phyloP scores from a whole-genome alignment of 768 basidiomycete genomes.

The Collybia sordida region DNA sequence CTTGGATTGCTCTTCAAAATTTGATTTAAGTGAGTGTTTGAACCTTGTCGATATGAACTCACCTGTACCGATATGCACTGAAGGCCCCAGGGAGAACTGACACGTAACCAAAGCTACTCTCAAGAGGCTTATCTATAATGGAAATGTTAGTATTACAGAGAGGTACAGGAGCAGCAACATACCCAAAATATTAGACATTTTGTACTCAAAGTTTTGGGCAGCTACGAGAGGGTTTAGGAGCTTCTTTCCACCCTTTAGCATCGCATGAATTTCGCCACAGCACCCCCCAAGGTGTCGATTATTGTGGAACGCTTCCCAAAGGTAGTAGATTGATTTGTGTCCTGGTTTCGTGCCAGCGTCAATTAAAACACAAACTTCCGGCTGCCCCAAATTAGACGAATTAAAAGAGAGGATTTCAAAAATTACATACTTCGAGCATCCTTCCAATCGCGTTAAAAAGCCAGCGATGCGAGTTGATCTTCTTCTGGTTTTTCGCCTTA shows the following conservation, averaged over 20 bases:
- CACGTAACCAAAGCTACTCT: constrained; percentile 94
- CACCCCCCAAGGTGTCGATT: constrained; percentile 78
- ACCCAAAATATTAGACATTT: constrained; percentile 97
- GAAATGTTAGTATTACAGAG: not conserved
- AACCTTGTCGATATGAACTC: not conserved
- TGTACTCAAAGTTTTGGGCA: constrained; percentile 97
- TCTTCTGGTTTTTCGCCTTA: constrained; percentile 96
- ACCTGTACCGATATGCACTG: constrained; percentile 80
- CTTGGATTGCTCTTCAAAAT: constrained; percentile 73
- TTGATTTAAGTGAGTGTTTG: not conserved
- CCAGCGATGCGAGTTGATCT: constrained; percentile 96
- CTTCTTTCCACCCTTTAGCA: constrained; percentile 94
- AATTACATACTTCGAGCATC: constrained; percentile 59
- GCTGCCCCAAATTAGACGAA: constrained; percentile 38
- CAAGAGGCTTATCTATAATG: constrained; percentile 81
- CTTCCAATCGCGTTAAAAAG: constrained; percentile 88
- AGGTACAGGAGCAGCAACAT: constrained; percentile 11
- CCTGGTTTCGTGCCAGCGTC: constrained; percentile 97
- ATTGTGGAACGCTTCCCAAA: constrained; percentile 92
- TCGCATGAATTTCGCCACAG: constrained; percentile 93
- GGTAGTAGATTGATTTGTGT: constrained; percentile 91
- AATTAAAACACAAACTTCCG: constrained; percentile 88
- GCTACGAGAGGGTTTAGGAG: constrained; percentile 91
- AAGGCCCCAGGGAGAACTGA: constrained; percentile 96
- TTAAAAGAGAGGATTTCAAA: not conserved